A percentile compares a stretch with the other conserved stretches of the same genome.
Evolutionary conservation across 2,329 filamentous ascomycete genomes (phyloP).

Genomic region (Pyrenochaeta sp.): DNA sequence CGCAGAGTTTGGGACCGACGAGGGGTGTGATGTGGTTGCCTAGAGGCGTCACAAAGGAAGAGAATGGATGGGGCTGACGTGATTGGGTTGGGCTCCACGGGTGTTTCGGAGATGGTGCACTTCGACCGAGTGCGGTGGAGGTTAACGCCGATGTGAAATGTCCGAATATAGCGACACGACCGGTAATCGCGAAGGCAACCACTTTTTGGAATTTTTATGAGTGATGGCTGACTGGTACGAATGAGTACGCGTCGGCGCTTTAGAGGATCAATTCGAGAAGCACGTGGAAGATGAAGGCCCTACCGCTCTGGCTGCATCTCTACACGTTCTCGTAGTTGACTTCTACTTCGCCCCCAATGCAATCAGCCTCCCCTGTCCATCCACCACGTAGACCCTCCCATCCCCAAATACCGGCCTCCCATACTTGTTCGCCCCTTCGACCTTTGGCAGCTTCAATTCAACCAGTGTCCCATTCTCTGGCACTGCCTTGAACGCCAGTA

Average conservation of each 20-base stretch:
- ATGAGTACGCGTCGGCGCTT: neutral
- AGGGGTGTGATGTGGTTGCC: neutral
- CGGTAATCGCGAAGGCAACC: neutral
- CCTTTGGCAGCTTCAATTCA: conserved; percentile 48
- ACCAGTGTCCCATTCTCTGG: conserved; percentile 49
- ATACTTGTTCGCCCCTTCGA: conserved; percentile 52
- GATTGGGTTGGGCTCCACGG: neutral
- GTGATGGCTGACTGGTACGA: neutral
- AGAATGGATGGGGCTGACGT: neutral
- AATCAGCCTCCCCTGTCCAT: conserved; percentile 21
- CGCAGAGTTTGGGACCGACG: neutral
- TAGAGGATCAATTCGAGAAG: neutral
- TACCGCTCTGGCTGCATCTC: neutral
- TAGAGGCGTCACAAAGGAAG: neutral
- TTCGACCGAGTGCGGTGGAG: neutral
- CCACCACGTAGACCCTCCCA: conserved; percentile 34
- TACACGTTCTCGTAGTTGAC: no score
- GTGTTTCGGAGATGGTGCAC: neutral
- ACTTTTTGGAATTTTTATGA: neutral
- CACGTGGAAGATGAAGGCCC: neutral
- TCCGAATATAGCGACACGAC: neutral
- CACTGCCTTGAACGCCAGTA: conserved; percentile 53
- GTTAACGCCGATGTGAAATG: neutral
- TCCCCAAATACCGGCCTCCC: conserved; percentile 53
- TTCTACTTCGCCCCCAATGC: conserved; percentile 7